These are phyloP conservation scores for Fusarium sp. DNA, from an alignment of 2,329 filamentous ascomycete genomes.

Conservation along the genomic window DNA sequence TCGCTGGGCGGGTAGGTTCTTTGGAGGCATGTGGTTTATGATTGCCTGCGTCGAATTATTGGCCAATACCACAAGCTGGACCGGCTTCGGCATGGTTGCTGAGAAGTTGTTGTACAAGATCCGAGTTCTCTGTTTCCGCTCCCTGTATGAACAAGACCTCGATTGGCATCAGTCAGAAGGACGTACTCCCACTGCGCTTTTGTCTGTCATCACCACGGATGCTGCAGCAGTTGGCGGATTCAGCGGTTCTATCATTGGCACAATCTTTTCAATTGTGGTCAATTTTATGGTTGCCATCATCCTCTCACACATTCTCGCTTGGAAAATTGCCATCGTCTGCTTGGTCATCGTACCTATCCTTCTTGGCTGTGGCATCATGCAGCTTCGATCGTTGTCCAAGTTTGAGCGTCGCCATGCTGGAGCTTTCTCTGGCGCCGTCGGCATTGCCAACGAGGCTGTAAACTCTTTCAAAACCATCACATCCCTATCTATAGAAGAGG, in stretches of 20 bases:
- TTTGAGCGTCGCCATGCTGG: conserved; percentile 73
- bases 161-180: conserved; percentile 77
- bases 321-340: conserved; percentile 81
- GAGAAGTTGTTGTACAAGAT: conserved; percentile 74
- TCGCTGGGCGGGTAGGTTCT: conserved; percentile 58
- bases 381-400: conserved; percentile 70
- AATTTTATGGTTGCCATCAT: conserved; percentile 77
- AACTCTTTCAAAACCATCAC: conserved; percentile 73
- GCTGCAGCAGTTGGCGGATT: conserved; percentile 74
- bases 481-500: conserved; percentile 64
- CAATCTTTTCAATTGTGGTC: conserved; percentile 73
- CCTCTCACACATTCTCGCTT: conserved; percentile 76
- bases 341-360: conserved; percentile 76
- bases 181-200: conserved; percentile 69
- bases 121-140: conserved; percentile 72
- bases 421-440: conserved; percentile 72
- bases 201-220: conserved; percentile 77
- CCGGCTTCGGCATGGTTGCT: conserved; percentile 61
- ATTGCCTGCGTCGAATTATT: conserved; percentile 61
- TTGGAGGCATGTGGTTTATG: conserved; percentile 68
- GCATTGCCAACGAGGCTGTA: conserved; percentile 75
- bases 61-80: conserved; percentile 68
- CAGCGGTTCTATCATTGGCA: conserved; percentile 77
- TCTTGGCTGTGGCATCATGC: conserved; percentile 76
- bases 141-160: conserved; percentile 73